phyloP scores from a whole-genome alignment of 1,284 basidiomycete species.

The Hymenochaete sp. region DNA sequence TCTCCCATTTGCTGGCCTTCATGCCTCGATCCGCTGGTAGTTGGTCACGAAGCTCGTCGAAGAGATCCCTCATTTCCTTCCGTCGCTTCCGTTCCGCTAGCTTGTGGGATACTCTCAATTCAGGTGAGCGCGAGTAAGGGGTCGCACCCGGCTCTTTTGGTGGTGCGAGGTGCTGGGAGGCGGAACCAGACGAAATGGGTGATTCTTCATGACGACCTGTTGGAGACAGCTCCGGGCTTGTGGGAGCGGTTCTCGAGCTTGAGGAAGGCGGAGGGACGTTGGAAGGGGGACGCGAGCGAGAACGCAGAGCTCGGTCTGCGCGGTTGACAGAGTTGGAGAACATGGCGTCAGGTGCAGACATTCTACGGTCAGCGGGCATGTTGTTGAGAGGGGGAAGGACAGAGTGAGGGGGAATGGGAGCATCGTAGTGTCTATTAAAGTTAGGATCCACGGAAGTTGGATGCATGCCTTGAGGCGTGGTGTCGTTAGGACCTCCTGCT shows the following conservation, averaged over 20 bases:
- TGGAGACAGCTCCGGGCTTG: conserved; percentile 19
- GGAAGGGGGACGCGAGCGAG: conserved; percentile 65
- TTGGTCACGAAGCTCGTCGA: conserved; percentile 87
- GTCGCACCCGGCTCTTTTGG: conserved; percentile 50
- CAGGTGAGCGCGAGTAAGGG: conserved; percentile 89
- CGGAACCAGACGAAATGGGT: conserved; percentile 25
- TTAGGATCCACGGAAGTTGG: conserved; percentile 33
- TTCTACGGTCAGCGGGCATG: conserved; percentile 57
- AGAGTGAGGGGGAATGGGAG: conserved; percentile 29
- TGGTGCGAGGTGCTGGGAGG: conserved; percentile 24
- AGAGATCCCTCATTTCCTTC: conserved; percentile 96
- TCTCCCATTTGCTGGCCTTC: conserved; percentile 97
- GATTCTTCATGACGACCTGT: conserved; percentile 11
- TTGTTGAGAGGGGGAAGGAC: conserved; percentile 53
- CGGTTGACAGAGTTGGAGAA: conserved; percentile 33
- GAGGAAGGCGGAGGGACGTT: conserved; percentile 29
- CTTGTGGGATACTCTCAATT: conserved; percentile 88
- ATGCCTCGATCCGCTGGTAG: conserved; percentile 85
- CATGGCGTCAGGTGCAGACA: conserved; percentile 60
- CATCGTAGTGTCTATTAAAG: conserved; percentile 31
- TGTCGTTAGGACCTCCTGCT: conserved; percentile 39
- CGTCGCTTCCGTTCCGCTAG: conserved; percentile 89
- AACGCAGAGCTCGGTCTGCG: conserved; percentile 44
- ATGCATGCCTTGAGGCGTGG: conserved; percentile 31
- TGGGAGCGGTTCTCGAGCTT: conserved; percentile 5